Conservation (phyloP, 768 basidiomycete genomes). For the Tulasnella sp. region DNA sequence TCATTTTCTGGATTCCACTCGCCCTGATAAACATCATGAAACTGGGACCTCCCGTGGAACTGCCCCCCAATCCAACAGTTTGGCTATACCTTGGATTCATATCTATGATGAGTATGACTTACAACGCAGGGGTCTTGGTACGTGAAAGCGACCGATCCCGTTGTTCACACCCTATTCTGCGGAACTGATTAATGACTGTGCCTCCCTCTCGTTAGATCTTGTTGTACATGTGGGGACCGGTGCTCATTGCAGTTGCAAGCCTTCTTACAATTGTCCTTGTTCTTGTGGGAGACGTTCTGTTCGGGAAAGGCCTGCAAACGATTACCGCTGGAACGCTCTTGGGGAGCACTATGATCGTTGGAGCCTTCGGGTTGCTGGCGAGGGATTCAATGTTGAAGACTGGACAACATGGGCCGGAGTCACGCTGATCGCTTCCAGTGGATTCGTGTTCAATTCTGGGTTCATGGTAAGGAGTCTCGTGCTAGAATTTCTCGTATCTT, state of each 20-base stretch:
- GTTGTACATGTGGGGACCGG: constrained; percentile 84
- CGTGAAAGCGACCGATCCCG: constrained; percentile 34
- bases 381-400: constrained; percentile 63
- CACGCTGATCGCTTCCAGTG: constrained; percentile 67
- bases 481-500: too few relatives aligned
- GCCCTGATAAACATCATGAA: constrained; percentile 8
- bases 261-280: constrained; percentile 95
- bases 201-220: constrained; percentile 56
- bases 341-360: constrained; percentile 78
- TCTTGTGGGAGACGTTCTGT: constrained; percentile 73
- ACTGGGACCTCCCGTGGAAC: constrained; percentile 51
- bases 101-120: constrained; percentile 70
- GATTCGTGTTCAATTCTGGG: constrained; percentile 81
- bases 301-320: constrained; percentile 63
- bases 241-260: constrained; percentile 85
- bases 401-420: constrained; percentile 55
- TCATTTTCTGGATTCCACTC: constrained; percentile 34
- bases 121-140: constrained; percentile 88
- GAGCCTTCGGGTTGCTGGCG: constrained; percentile 79
- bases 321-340: constrained; percentile 72
- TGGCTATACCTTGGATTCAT: constrained; percentile 66
- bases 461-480: constrained; percentile 62
- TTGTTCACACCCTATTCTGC: constrained; percentile 18
- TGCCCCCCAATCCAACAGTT: constrained; percentile 58
- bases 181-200: not conserved